Conservation (phyloP, 169 alveolate genomes). For the Plasmodium adleri region DNA sequence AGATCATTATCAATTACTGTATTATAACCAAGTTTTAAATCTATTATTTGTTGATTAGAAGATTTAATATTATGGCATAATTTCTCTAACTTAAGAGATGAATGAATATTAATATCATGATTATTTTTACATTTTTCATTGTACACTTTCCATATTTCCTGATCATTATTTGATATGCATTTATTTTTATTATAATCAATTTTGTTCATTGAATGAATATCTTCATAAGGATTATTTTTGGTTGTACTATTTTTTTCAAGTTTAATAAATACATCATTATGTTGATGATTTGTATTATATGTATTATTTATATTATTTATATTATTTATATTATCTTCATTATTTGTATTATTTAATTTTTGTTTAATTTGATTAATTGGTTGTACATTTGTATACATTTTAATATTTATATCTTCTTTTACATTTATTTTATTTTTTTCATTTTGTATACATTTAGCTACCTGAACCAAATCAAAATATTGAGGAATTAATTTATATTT, state of each 20-base stretch:
- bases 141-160: constrained; percentile 2
- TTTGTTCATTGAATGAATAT: neutral
- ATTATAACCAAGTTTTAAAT: constrained; percentile 63
- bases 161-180: neutral
- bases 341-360: neutral
- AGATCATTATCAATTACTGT: constrained; percentile 41
- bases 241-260: neutral
- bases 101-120: neutral
- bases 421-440: neutral
- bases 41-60: constrained; percentile 40
- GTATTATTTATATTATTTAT: neutral
- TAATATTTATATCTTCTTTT: neutral
- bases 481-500: constrained; percentile 36
- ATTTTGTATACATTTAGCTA: constrained; percentile 11
- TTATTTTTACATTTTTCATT: neutral
- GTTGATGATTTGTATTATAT: neutral
- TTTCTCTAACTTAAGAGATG: constrained; percentile 36
- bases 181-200: neutral
- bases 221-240: neutral
- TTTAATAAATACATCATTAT: neutral
- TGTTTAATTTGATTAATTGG: neutral
- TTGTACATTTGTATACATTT: neutral
- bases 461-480: constrained; percentile 38
- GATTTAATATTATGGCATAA: constrained; percentile 14
- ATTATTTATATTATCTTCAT: neutral